A percentile compares a stretch with the other conserved stretches of the same genome.
These are phyloP conservation scores for Paraphaeosphaeria sporulosa DNA, from an alignment of 2,329 filamentous ascomycete species.

Conservation along the genomic window DNA sequence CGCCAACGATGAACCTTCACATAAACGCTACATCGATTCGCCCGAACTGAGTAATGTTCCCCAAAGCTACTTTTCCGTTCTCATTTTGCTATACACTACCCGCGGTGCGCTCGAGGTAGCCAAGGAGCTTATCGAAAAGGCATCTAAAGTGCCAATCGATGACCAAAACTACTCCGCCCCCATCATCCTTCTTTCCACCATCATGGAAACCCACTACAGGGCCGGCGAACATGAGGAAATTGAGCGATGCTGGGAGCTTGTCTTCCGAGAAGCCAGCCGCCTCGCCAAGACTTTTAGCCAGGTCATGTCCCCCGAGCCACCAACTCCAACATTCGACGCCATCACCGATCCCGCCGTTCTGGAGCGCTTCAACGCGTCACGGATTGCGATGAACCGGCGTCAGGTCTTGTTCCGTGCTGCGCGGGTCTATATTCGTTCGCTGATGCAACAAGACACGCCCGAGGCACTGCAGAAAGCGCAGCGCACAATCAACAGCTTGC, in stretches of 20 bases:
- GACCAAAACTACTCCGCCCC: slow-evolving; percentile 30
- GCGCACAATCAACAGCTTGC: slow-evolving; percentile 60
- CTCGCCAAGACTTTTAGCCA: slow-evolving; percentile 43
- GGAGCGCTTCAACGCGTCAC: slow-evolving; percentile 27
- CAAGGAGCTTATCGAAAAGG: slow-evolving; percentile 36
- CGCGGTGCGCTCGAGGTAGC: slow-evolving; percentile 54
- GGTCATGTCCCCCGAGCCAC: slow-evolving; percentile 44
- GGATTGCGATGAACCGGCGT: slow-evolving; percentile 49
- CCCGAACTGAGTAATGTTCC: slow-evolving; percentile 54
- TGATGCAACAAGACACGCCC: slow-evolving; percentile 60
- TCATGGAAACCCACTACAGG: slow-evolving; percentile 72
- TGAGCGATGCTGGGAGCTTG: slow-evolving; percentile 70
- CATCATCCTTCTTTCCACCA: slow-evolving; percentile 55
- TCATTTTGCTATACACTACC: slow-evolving; percentile 64
- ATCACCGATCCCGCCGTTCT: slow-evolving; percentile 32
- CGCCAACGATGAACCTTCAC: slow-evolving; percentile 36
- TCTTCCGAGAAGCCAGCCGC: slow-evolving; percentile 62
- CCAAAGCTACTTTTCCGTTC: slow-evolving; percentile 61
- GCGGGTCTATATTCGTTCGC: slow-evolving; percentile 60
- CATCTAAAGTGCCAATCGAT: slow-evolving; percentile 15
- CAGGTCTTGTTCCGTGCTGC: slow-evolving; percentile 60
- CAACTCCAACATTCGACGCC: slow-evolving; percentile 22
- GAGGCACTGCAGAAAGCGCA: slow-evolving; percentile 39
- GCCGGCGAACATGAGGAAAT: slow-evolving; percentile 68
- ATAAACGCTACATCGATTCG: slow-evolving; percentile 29